Evolutionary conservation across 805 yeast species (phyloP).

Genomic region (Yarrowia sp.): DNA sequence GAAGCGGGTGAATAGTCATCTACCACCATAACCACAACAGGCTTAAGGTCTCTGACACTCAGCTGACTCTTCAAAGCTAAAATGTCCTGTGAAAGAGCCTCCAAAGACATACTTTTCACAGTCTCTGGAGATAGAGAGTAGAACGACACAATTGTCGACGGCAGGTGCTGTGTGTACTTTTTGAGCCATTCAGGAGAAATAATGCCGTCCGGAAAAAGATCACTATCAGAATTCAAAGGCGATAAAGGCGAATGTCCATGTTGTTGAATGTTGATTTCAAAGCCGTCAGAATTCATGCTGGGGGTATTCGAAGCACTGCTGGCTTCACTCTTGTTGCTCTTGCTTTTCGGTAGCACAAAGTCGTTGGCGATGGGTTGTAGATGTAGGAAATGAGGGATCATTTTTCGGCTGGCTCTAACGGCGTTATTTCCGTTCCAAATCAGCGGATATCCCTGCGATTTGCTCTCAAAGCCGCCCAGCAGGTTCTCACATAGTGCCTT

Average conservation of each 20-base stretch:
- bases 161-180: constrained; percentile 50
- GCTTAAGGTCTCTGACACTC: constrained; percentile 28
- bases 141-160: constrained; percentile 49
- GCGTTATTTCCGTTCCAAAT: constrained; percentile 22
- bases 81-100: constrained; percentile 32
- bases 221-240: constrained; percentile 5
- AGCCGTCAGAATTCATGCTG: constrained; percentile 5
- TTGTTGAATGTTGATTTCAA: constrained; percentile 11
- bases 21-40: constrained; percentile 32
- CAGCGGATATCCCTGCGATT: constrained; percentile 18
- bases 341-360: constrained; percentile 7
- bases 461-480: constrained; percentile 17
- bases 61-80: constrained; percentile 29
- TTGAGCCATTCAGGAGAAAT: constrained; percentile 48
- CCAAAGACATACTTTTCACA: constrained; percentile 35
- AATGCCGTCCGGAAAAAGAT: constrained; percentile 11
- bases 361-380: constrained; percentile 5
- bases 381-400: constrained; percentile 9
- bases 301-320: not conserved
- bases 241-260: constrained; percentile 16
- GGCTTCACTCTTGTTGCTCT: not conserved
- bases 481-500: constrained; percentile 9
- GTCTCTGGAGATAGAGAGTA: constrained; percentile 33
- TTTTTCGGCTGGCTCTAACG: not conserved
- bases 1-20: constrained; percentile 28